A percentile compares a stretch with the other conserved stretches of the same genome.
phyloP scores from a whole-genome alignment of 2,329 filamentous ascomycete genomes.

The Sarocladium oryzae region DNA sequence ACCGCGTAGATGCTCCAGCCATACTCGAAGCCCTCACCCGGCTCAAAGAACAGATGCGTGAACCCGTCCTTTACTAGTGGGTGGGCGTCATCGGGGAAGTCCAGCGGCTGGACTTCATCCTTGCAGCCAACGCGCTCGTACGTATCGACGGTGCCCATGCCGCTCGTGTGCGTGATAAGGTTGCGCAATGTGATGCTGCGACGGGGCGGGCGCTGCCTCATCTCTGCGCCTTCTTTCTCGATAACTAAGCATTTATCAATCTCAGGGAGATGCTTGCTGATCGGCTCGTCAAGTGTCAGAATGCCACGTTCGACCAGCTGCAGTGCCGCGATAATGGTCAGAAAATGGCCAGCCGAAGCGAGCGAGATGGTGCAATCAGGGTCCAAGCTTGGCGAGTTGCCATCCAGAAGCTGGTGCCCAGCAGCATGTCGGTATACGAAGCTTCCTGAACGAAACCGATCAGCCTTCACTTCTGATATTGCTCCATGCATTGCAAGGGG shows the following conservation, averaged over 20 bases:
- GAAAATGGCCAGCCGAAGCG: constrained; percentile 10
- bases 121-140: neutral
- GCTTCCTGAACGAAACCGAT: no score
- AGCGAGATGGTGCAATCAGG: constrained; percentile 11
- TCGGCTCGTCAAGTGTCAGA: constrained; percentile 11
- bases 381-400: constrained; percentile 10
- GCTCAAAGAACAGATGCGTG: constrained; percentile 12
- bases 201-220: constrained; percentile 7
- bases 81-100: constrained; percentile 11
- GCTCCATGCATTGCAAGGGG: constrained; percentile 6
- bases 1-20: constrained; percentile 10
- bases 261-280: constrained; percentile 11
- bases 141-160: constrained; percentile 11
- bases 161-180: constrained; percentile 9
- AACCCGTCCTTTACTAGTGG: constrained; percentile 10
- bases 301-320: constrained; percentile 11
- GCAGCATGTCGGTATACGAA: constrained; percentile 12
- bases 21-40: constrained; percentile 12
- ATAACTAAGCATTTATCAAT: constrained; percentile 12
- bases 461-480: neutral
- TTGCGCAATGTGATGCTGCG: constrained; percentile 10
- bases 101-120: constrained; percentile 7
- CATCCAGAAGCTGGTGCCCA: constrained; percentile 11
- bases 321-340: constrained; percentile 11
- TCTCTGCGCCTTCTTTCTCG: constrained; percentile 7